Base-by-base conservation (phyloP, 352 stramenopile genomes). In the Pythium graminicola region DNA sequence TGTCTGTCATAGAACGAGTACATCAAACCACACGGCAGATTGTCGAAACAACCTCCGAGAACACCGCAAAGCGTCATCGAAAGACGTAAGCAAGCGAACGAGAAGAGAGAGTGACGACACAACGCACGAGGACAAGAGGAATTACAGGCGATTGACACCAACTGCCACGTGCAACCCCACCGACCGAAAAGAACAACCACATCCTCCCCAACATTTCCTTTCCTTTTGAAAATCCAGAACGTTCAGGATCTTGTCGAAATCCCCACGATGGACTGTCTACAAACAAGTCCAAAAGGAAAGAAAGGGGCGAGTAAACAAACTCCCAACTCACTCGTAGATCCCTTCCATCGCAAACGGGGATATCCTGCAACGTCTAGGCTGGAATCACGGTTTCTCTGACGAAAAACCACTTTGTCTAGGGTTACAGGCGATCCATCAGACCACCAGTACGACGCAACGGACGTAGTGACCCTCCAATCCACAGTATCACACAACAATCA, bases 231-330 rank as follows among this genome's bases (percentile, higher is more conserved):
- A 14, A 35, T n/a, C 48, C 45, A 57, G 46, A 26, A 48, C 53
- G 36, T 33, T 48, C 58, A 62, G 40, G 46, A 24, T 22, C 6
- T 47, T 22, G 22, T n/a, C 41, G n/a, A n/a, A n/a, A n/a, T 14
- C 28, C 14, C 52, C 31, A 40, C 36, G 36, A 46, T 33, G 40
- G 32, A 54, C 28, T n/a, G n/a, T n/a, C 44, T 43, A 29, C 27
- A 23, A 44, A 29, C 49, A 38, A 50, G 29, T 19, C 40, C 52
- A 51, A 58, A 81, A 54, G 73, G 73, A 83, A 75, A 85, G 70
- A 85, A 87, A 87, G 76, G 67, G 73, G 73, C 79, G 64, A 81
- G 60, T 55, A 87, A 87, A 83, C 50, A 56, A 86, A 74, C 70
- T 66, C 45, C 40, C 58, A 17, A 54, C 45, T 54, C 40, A 27